These are phyloP conservation scores for Thalassiosira profunda DNA, from an alignment of 108 stramenopile genomes.

Conservation along the genomic window DNA sequence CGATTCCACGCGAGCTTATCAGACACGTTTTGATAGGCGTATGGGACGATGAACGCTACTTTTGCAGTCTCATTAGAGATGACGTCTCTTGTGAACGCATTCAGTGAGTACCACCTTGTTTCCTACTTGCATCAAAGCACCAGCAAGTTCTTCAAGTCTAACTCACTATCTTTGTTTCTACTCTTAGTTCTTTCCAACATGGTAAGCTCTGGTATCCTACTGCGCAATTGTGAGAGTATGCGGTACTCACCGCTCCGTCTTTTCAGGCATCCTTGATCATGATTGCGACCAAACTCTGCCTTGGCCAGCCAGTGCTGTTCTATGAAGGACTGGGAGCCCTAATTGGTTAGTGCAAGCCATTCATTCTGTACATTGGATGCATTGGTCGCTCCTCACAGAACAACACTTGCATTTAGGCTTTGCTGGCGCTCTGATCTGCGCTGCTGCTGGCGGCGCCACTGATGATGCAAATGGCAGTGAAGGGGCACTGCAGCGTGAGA, in stretches of 20 bases:
- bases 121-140: not conserved
- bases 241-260: too few relatives aligned
- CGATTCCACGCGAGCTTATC: not conserved
- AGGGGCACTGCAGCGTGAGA: too few relatives aligned
- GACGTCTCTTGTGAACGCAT: conserved; percentile 69
- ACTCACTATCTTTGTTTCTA: not conserved
- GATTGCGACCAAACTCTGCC: conserved; percentile 50
- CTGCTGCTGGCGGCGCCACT: conserved; percentile 44
- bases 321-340: conserved; percentile 56
- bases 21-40: too few relatives aligned
- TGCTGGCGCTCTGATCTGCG: conserved; percentile 67
- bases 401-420: too few relatives aligned
- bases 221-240: too few relatives aligned
- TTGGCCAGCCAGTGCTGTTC: conserved; percentile 40
- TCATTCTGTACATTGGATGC: too few relatives aligned
- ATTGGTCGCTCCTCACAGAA: too few relatives aligned
- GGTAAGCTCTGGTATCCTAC: too few relatives aligned
- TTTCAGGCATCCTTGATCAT: conserved; percentile 55
- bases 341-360: too few relatives aligned
- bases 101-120: conserved; percentile 10
- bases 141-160: not conserved
- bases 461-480: not conserved
- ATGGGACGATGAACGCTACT: conserved; percentile 40
- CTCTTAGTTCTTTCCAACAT: conserved; percentile 17
- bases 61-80: conserved; percentile 58